Evolutionary conservation across 257 asterid genomes (phyloP), one percentile per base, ranked within the genome.

Genomic region (Paulownia fortunei): DNA sequence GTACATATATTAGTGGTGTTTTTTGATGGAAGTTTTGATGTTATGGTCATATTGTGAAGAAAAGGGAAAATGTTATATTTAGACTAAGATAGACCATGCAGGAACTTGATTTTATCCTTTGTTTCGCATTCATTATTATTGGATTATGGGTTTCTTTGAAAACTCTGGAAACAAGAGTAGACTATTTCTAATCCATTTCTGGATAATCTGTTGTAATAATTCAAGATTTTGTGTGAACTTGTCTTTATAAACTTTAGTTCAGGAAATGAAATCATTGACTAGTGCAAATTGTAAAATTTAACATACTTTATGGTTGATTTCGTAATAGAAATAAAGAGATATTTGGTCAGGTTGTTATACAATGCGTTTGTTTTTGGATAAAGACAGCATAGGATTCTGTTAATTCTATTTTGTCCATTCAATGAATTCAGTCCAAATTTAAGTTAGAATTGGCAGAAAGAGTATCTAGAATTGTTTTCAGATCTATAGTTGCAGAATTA

Each of bases 101-200:
- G 34, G 60, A 62, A 66, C 59, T 72, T 39, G 74, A 19, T 71
- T 61, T 9, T 34, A 72, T 26, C 18, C 11, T 39, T 49, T 16
- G n/a, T n/a, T 52, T 32, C 12, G 49, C 7, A 0, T 44, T 12
- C 19, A 3, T 21, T 18, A 2, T 65, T 21, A 44, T 30, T 5
- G 41, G 63, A 3, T 74, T 19, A 27, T 6, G 12, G 26, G 37
- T 27, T 60, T 15, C 5, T 15, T 13, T 8, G 74, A 19, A 30
- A 69, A 69, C 12, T 24, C 42, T 24, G 24, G 74, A 58, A 58
- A 58, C 69, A 39, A 73, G 42, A 39, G 30, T 10, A 18, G 27
- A 32, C 21, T n/a, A 11, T 23, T n/a, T n/a, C n/a, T n/a, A n/a
- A n/a, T n/a, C n/a, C n/a, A 16, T 64, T 37, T 16, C 56, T 12